Conservation (phyloP, 768 basidiomycete species). For the Rhodotorula kratochvilovae region DNA sequence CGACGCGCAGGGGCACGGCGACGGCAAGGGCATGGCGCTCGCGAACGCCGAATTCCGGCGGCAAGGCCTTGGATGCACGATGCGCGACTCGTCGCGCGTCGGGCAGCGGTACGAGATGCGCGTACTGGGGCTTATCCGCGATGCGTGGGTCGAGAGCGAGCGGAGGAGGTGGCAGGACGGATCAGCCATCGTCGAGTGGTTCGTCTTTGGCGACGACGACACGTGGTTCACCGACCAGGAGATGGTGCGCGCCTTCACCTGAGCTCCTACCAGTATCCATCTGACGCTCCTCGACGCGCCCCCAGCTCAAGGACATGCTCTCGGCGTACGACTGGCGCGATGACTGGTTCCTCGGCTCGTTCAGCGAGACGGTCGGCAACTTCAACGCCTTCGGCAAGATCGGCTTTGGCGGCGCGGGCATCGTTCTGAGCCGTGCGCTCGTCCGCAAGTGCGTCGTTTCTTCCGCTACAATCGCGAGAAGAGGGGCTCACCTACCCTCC, state of each 20-base stretch:
- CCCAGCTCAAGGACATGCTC: neutral
- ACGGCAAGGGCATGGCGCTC: neutral
- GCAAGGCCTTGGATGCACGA: conserved; percentile 4
- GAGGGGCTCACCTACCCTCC: too few relatives aligned
- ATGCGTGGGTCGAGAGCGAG: conserved; percentile 29
- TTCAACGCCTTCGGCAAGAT: conserved; percentile 27
- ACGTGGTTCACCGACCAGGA: conserved; percentile 26
- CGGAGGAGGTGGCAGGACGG: conserved; percentile 16
- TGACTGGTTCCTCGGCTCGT: conserved; percentile 21
- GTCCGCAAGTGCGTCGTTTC: conserved; percentile 16
- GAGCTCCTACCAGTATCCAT: too few relatives aligned
- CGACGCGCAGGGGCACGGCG: conserved; percentile 14
- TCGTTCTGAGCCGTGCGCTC: conserved; percentile 17
- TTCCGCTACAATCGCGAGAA: too few relatives aligned
- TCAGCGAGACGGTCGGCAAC: conserved; percentile 23
- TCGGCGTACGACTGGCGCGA: conserved; percentile 20
- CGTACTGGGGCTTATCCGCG: conserved; percentile 12
- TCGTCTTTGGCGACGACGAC: conserved; percentile 37
- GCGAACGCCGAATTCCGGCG: conserved; percentile 27
- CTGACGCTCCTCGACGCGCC: too few relatives aligned
- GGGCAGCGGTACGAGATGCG: conserved; percentile 33
- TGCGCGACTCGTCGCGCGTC: conserved; percentile 5
- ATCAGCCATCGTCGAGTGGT: conserved; percentile 23
- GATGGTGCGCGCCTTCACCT: neutral
- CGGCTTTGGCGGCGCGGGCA: conserved; percentile 29